A percentile compares a stretch with the other conserved stretches of the same genome.
Conservation (phyloP, 306 rosid genomes). For the Quillaja saponaria region DNA sequence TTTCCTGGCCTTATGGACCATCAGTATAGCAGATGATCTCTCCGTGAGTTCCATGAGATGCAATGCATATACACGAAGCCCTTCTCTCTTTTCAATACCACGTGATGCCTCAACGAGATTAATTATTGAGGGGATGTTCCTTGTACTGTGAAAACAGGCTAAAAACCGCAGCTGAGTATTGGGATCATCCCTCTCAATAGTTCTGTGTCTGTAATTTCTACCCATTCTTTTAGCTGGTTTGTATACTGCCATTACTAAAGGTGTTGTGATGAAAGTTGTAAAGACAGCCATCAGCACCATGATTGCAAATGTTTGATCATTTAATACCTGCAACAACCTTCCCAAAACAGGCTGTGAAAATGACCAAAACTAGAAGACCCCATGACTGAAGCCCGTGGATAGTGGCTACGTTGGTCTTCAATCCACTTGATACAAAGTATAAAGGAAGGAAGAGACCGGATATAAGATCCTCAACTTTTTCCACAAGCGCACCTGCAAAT, state of each 20-base stretch:
- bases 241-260: conserved; percentile 59
- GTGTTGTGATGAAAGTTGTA: conserved; percentile 85
- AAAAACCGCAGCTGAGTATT: conserved; percentile 65
- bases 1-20: conserved; percentile 62
- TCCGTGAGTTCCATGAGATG: conserved; percentile 83
- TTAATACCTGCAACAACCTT: conserved; percentile 87
- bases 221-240: conserved; percentile 54
- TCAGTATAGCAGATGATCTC: conserved; percentile 62
- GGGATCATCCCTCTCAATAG: conserved; percentile 51
- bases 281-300: conserved; percentile 92
- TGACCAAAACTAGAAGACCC: conserved; percentile 75
- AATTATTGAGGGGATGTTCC: conserved; percentile 68
- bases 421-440: conserved; percentile 85
- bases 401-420: conserved; percentile 78
- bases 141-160: conserved; percentile 63
- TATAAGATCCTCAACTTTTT: conserved; percentile 87
- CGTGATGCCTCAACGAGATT: conserved; percentile 80
- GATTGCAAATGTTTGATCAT: conserved; percentile 87
- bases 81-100: conserved; percentile 56
- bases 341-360: conserved; percentile 75
- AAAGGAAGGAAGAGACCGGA: conserved; percentile 79
- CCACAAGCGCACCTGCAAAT: conserved; percentile 70
- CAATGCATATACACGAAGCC: conserved; percentile 75
- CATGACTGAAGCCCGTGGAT: conserved; percentile 78
- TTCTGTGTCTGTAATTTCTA: conserved; percentile 59